phyloP scores from a whole-genome alignment of 2,329 filamentous ascomycete species.

The Exophiala lecanii-corni region DNA sequence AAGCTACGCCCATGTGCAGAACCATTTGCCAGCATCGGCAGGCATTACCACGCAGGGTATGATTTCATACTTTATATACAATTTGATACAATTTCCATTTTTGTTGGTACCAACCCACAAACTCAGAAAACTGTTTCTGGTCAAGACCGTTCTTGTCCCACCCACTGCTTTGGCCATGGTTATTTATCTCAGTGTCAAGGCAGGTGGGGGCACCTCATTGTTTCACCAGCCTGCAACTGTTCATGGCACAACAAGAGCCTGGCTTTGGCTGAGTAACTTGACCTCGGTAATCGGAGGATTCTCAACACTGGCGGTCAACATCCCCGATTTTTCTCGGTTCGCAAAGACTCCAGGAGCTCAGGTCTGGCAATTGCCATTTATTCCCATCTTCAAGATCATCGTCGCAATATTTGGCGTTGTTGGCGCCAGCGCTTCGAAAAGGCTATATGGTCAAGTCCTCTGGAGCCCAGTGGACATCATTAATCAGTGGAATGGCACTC shows the following conservation, averaged over 20 bases:
- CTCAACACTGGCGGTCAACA: slow-evolving; percentile 42
- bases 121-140: slow-evolving; percentile 50
- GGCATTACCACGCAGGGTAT: slow-evolving; percentile 56
- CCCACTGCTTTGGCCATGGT: slow-evolving; percentile 32
- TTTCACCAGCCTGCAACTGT: slow-evolving; percentile 45
- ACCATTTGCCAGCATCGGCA: slow-evolving; percentile 46
- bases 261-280: slow-evolving; percentile 32
- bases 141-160: slow-evolving; percentile 41
- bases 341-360: slow-evolving; percentile 35
- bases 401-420: slow-evolving; percentile 54
- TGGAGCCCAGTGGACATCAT: slow-evolving; percentile 44
- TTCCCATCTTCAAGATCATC: slow-evolving; percentile 47
- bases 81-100: slow-evolving; percentile 51
- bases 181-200: slow-evolving; percentile 34
- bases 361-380: slow-evolving; percentile 40
- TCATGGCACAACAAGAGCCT: slow-evolving; percentile 49
- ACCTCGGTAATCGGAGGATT: slow-evolving; percentile 30
- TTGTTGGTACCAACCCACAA: slow-evolving; percentile 53
- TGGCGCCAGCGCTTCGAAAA: slow-evolving; percentile 47
- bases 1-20: slow-evolving; percentile 45
- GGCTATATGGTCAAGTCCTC: slow-evolving; percentile 31
- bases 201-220: slow-evolving; percentile 50
- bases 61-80: slow-evolving; percentile 55
- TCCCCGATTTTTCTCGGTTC: slow-evolving; percentile 50
- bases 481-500: slow-evolving; percentile 30